Conservation (phyloP, 2,329 filamentous ascomycete species). For the Neonectria ditissima region DNA sequence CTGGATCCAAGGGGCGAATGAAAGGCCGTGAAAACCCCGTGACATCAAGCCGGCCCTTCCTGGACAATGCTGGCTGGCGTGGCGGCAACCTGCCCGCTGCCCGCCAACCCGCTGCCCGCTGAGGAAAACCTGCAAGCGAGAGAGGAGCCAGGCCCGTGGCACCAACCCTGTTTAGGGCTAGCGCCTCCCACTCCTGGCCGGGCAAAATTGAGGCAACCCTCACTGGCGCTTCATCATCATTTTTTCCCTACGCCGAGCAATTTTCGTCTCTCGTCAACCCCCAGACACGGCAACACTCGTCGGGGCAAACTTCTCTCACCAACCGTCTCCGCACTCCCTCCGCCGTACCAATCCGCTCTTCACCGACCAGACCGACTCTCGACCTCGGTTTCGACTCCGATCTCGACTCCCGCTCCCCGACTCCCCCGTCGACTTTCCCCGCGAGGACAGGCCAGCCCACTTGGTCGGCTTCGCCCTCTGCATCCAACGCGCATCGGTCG, state of each 20-base stretch:
- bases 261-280: slow-evolving; percentile 57
- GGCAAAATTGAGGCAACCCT: slow-evolving; percentile 60
- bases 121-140: slow-evolving; percentile 40
- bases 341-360: slow-evolving; percentile 26
- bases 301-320: slow-evolving; percentile 49
- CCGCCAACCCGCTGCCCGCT: neutral
- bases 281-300: slow-evolving; percentile 56
- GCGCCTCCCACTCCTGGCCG: slow-evolving; percentile 55
- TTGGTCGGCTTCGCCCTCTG: slow-evolving; percentile 47
- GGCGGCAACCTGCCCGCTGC: neutral
- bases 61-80: slow-evolving; percentile 1
- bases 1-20: slow-evolving; percentile 19
- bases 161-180: slow-evolving; percentile 48
- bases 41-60: slow-evolving; percentile 8
- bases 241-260: slow-evolving; percentile 57
- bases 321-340: slow-evolving; percentile 33
- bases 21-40: slow-evolving; percentile 25
- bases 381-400: slow-evolving; percentile 24
- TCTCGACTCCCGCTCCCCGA: slow-evolving; percentile 22
- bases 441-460: slow-evolving; percentile 44
- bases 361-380: slow-evolving; percentile 9
- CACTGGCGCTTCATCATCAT: slow-evolving; percentile 51
- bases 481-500: slow-evolving; percentile 55
- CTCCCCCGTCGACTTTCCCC: slow-evolving; percentile 13
- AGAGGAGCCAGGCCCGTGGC: slow-evolving; percentile 32